Base-by-base conservation (phyloP, 306 rosid species). In the Trifolium pratense region DNA sequence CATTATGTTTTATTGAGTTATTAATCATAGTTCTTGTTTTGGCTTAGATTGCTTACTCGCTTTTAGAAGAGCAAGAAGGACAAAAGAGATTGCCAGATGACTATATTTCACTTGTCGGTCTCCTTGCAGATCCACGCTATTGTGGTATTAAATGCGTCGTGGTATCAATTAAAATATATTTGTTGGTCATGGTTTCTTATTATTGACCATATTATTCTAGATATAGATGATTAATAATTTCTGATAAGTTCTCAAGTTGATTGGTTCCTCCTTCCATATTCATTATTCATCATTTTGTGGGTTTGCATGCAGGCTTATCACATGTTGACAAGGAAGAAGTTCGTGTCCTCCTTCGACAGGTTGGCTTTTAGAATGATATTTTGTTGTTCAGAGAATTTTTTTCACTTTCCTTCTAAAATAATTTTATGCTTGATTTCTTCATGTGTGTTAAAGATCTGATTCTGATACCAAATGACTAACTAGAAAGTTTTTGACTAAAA, bases 291-390 rank as follows among this genome's bases (percentile, higher is more conserved):
- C 74, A 80, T 82, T 53, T 48, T 77, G 45, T 43, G 57, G 64
- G 43, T 85, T 84, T 83, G 63, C 31, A 71, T 82, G 90, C 78
- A 95, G 99, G 99, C 70, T 81, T 85, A 76, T 87, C 99, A 52
- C 90, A 95, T 85, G 73, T 75, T 68, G 99, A 95, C 92, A 95
- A 95, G 91, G 99, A 91, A 88, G 96, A 95, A 84, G 97, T 95
- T 25, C 99, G 99, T 13, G 40, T 84, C 72, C 97, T 95, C 63
- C 97, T 95, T 74, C 89, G 97, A 76, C 86, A 85, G 99, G 99
- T 95, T 86, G 74, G 93, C 86, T 80, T 79, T 63, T 40, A 63
- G 73, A 78, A 75, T 76, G 80, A 49, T 62, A 37, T 59, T 68
- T 70, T 37, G 17, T 57, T 55, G 34, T 18, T 56, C 15, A 37